Conservation (phyloP, 1,139 yeast genomes). For the Taphrina betulina region DNA sequence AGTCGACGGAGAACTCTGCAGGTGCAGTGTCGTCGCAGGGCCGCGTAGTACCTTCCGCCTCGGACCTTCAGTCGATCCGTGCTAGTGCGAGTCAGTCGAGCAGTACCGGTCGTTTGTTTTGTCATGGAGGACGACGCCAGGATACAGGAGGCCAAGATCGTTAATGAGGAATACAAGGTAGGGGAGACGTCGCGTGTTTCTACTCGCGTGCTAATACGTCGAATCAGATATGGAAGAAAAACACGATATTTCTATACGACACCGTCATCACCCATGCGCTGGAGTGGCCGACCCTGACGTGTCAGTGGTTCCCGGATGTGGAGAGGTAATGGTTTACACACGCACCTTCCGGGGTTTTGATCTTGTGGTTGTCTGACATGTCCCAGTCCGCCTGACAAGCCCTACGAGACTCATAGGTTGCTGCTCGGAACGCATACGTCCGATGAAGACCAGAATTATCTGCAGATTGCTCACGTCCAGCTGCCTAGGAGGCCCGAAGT, state of each 20-base stretch:
- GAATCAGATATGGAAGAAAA: conserved; percentile 92
- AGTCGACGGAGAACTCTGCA: no score
- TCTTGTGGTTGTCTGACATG: conserved; percentile 4
- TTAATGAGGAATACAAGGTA: conserved; percentile 27
- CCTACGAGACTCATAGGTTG: conserved; percentile 46
- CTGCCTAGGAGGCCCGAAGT: conserved; percentile 51
- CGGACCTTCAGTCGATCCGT: no score
- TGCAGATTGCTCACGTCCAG: conserved; percentile 72
- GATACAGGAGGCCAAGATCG: conserved; percentile 12
- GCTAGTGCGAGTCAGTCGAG: conserved; percentile 3
- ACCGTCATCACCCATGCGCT: conserved; percentile 67
- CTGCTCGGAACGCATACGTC: conserved; percentile 86
- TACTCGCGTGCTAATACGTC: no score
- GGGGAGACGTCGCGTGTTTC: no score
- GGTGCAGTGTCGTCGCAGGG: no score
- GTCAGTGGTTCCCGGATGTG: conserved; percentile 50
- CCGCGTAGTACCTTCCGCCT: no score
- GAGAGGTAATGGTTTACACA: conserved; percentile 37
- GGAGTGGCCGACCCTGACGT: conserved; percentile 57
- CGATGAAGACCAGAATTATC: conserved; percentile 71
- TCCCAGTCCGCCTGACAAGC: conserved; percentile 37
- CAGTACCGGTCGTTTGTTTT: neutral
- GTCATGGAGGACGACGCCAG: conserved; percentile 22
- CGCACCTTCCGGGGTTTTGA: no score
- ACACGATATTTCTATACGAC: conserved; percentile 85